These are phyloP conservation scores for Lentinula raphanica DNA, from an alignment of 768 basidiomycete species.

Conservation along the genomic window DNA sequence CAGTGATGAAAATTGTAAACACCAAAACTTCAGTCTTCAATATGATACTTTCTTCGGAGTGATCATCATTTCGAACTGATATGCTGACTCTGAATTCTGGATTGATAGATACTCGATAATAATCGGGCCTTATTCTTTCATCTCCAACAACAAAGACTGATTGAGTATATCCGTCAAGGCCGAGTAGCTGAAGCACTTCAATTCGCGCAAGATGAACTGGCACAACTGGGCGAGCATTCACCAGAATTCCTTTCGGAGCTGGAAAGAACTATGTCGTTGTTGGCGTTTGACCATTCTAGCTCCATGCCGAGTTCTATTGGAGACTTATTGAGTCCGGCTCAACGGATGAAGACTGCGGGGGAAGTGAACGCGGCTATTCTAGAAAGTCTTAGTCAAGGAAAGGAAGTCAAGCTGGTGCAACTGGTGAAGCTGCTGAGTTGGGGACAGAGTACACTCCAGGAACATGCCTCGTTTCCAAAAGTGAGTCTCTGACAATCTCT, in stretches of 20 bases:
- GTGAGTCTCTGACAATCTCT: slow-evolving; percentile 9
- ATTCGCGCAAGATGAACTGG: slow-evolving; percentile 92
- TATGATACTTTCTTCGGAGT: slow-evolving; percentile 48
- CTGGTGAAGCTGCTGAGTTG: slow-evolving; percentile 81
- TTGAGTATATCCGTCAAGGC: slow-evolving; percentile 87
- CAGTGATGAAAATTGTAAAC: slow-evolving; percentile 75
- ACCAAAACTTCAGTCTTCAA: slow-evolving; percentile 95
- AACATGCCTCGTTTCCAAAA: slow-evolving; percentile 70
- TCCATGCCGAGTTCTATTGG: slow-evolving; percentile 61
- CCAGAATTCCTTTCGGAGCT: slow-evolving; percentile 90
- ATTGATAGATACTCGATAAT: slow-evolving; percentile 85
- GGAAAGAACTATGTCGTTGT: slow-evolving; percentile 90
- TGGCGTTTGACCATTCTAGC: slow-evolving; percentile 71
- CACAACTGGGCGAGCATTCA: slow-evolving; percentile 91
- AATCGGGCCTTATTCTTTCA: slow-evolving; percentile 93
- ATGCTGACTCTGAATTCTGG: slow-evolving; percentile 17
- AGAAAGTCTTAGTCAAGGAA: slow-evolving; percentile 86
- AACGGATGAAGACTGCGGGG: slow-evolving; percentile 90
- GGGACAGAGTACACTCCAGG: slow-evolving; percentile 78
- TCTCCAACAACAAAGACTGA: slow-evolving; percentile 91
- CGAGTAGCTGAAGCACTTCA: slow-evolving; percentile 72
- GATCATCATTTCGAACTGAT: slow-evolving; percentile 7
- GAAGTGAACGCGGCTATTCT: slow-evolving; percentile 96
- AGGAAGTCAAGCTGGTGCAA: slow-evolving; percentile 84
- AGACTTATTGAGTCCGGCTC: slow-evolving; percentile 77